Base-by-base conservation (phyloP, 1,284 basidiomycete genomes). In the Pseudozyma hubeiensis region DNA sequence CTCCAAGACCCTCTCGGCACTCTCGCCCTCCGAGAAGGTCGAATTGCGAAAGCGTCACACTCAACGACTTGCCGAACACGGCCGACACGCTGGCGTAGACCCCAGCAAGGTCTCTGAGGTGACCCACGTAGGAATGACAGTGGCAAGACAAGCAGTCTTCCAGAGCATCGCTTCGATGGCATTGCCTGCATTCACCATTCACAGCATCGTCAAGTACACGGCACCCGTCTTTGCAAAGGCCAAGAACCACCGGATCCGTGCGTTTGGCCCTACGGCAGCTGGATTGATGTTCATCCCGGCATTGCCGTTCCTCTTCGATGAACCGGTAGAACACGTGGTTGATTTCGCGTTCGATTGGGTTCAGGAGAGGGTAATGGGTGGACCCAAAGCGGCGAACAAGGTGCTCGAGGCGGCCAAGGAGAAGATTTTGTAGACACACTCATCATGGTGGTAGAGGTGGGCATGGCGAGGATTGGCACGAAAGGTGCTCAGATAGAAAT, bases 231-330 rank as follows among this genome's bases (percentile, higher is more conserved):
- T 94, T 81, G 87, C 86, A 37, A 90, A 90, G 74, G 87, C 87
- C 24, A 85, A 88, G 61, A 92, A 89, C 78, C 87, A 88, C 4
- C 87, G 90, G 43, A 75, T 93, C 41, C 90, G 81, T 78, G 87
- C 89, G 3, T 93, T 92, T 90, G 93, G 92, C 16, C 93, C 93
- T 3, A 94, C 93, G 0, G 75, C 88, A 29, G 91, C 90, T 2
- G 92, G 92, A 48, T 64, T 86, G 14, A 71, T 82, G n/a, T 80
- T 84, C 49, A 84, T 85, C 6, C 78, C 78, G 9, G 71, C 66
- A 0, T 44, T 77, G 59, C 83, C 77, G 10, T 69, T 69, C 52
- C 13, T 75, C 29, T 82, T 80, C 58, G 82, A 85, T 53, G 64
- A 81, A 41, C 82, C 87, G 58, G 86, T 88, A 56, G 87, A 88